Evolutionary conservation across 2,329 filamentous ascomycete species (phyloP), one percentile per base, ranked within the genome.

Genomic region (Colletotrichum higginsianum): DNA sequence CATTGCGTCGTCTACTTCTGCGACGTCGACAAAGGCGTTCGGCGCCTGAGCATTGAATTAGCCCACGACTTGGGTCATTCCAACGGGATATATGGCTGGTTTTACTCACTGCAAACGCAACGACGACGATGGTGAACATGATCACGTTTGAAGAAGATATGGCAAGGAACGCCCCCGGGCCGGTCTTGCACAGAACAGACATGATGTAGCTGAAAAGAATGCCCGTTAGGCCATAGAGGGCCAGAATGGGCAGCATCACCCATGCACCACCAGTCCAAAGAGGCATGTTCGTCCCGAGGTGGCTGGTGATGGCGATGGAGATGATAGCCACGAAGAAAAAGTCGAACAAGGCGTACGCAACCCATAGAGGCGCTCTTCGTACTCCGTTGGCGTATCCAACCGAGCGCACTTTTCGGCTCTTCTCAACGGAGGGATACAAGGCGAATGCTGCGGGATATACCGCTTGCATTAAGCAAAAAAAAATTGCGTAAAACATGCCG

Each of bases 321-420:
- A 58, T 49, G n/a, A 42, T 15, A 23, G 30, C 23, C 30, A 66
- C 53, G 30, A 66, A 73, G 26, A 64, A 63, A 2, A 74, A 74
- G 50, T 66, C 62, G 42, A 66, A 66, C 18, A 66, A 30, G 26
- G 62, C 52, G 44, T 66, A 57, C 3, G 52, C 52, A 50, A 50
- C 52, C 62, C 62, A 58, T 30, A 58, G 16, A 7, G 62, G 42
- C 9, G 30, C 44, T 42, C 62, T 57, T 38, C 44, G 53, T 21
- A 58, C 44, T 18, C 52, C 62, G 9, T 66, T 66, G n/a, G 42
- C 62, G 12, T 57, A 49, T n/a, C 44, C 52, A 21, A 58, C 44
- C n/a, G 62, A 18, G 3, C 52, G 62, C 18, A 26, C 44, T n/a
- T 52, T 38, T 16, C 44, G 52, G 6, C 8, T 40, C 62, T 58